Conservation (phyloP, 495 filamentous ascomycete genomes). For the Podospora anserina region DNA sequence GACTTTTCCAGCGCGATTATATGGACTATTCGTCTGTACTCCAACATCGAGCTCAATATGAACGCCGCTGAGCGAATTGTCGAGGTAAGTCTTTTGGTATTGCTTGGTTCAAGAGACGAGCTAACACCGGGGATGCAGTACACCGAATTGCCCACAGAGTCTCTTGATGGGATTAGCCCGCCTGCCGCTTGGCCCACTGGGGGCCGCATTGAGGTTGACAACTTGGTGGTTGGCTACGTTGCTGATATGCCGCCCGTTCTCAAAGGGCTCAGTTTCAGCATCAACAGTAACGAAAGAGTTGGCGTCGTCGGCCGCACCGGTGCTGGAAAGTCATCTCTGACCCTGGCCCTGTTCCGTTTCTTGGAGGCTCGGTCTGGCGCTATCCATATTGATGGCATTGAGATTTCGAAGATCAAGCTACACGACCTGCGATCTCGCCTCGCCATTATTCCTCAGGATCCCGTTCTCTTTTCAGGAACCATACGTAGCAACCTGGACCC, state of each 20-base stretch:
- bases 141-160: conserved; percentile 65
- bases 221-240: conserved; percentile 74
- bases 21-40: conserved; percentile 59
- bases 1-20: conserved; percentile 54
- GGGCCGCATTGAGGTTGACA: conserved; percentile 67
- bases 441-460: conserved; percentile 78
- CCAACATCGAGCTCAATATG: conserved; percentile 73
- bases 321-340: conserved; percentile 81
- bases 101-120: background rate
- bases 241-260: conserved; percentile 71
- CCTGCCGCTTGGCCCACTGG: conserved; percentile 80
- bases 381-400: conserved; percentile 72
- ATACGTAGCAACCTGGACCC: conserved; percentile 80
- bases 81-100: conserved; percentile 43
- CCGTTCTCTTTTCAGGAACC: conserved; percentile 83
- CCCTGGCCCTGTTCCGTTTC: conserved; percentile 80
- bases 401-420: conserved; percentile 71
- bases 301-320: conserved; percentile 85
- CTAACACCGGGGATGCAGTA: conserved; percentile 42
- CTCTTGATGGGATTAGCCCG: conserved; percentile 55
- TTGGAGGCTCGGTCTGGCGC: conserved; percentile 67
- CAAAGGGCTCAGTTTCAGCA: conserved; percentile 67
- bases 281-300: conserved; percentile 70
- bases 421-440: conserved; percentile 70
- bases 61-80: conserved; percentile 79